A percentile compares a stretch with the other conserved stretches of the same genome.
Conservation (phyloP, 148 eudicot species). For the Arbutus unedo region DNA sequence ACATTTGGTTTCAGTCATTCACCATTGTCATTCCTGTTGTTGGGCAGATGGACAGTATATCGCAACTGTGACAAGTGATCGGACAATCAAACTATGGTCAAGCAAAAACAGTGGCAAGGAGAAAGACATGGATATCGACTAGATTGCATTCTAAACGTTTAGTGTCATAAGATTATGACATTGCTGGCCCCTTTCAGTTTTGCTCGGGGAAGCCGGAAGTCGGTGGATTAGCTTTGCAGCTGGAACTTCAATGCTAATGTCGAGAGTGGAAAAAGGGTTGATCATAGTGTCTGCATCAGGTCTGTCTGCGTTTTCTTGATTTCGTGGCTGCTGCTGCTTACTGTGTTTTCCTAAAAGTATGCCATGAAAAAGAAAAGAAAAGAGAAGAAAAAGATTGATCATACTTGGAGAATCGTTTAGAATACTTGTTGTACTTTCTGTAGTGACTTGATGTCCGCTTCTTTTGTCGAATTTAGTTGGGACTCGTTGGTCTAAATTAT, state of each 20-base stretch:
- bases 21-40: neutral
- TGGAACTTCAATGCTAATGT: neutral
- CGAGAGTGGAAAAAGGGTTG: neutral
- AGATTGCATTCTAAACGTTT: neutral
- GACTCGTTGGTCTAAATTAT: too few relatives aligned
- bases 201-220: neutral
- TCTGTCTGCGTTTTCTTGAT: too few relatives aligned
- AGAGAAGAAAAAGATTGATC: too few relatives aligned
- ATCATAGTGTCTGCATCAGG: neutral
- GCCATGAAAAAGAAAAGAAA: too few relatives aligned
- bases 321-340: too few relatives aligned
- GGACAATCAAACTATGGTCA: conserved; percentile 85
- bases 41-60: conserved; percentile 77
- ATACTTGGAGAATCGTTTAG: too few relatives aligned
- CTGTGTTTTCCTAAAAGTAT: too few relatives aligned
- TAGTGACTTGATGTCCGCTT: too few relatives aligned
- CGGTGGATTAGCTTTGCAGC: neutral
- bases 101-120: conserved; percentile 46
- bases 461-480: too few relatives aligned
- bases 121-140: conserved; percentile 75
- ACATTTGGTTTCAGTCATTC: neutral
- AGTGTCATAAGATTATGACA: neutral
- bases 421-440: too few relatives aligned
- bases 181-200: neutral
- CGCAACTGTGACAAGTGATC: conserved; percentile 81